These are phyloP conservation scores for Thymus mandschuricus DNA, from an alignment of 257 asterid genomes.

Conservation along the genomic window DNA sequence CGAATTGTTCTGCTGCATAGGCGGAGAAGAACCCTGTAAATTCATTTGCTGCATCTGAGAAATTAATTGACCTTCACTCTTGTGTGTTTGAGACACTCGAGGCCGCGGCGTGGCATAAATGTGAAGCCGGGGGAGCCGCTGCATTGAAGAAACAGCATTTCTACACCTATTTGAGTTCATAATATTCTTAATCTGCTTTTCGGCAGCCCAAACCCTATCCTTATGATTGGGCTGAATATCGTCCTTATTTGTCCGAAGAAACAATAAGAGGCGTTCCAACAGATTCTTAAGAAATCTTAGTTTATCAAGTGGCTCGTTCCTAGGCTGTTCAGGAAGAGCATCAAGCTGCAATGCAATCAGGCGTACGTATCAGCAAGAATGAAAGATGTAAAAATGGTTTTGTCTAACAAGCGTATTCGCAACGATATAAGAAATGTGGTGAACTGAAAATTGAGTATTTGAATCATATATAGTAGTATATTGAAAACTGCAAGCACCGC, in stretches of 20 bases:
- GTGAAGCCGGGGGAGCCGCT: constrained; percentile 67
- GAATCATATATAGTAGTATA: constrained; percentile 6
- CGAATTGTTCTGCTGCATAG: constrained; percentile 50
- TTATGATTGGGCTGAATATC: constrained; percentile 63
- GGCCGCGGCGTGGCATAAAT: constrained; percentile 73
- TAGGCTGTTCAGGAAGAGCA: constrained; percentile 74
- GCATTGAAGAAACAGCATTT: constrained; percentile 62
- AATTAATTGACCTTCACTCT: constrained; percentile 75
- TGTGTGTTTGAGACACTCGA: constrained; percentile 43
- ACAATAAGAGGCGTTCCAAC: constrained; percentile 70
- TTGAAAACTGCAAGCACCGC: constrained; percentile 9
- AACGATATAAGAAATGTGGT: not conserved
- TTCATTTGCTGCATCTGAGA: constrained; percentile 74
- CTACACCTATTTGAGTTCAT: constrained; percentile 78
- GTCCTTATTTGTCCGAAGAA: constrained; percentile 72
- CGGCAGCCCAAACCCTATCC: constrained; percentile 65
- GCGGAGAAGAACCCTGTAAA: constrained; percentile 53
- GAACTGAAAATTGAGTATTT: constrained; percentile 14
- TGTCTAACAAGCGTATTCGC: not conserved
- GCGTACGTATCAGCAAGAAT: constrained; percentile 12
- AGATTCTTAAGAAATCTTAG: constrained; percentile 70
- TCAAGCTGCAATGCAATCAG: constrained; percentile 65
- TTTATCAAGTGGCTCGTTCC: constrained; percentile 78
- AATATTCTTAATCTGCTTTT: constrained; percentile 74
- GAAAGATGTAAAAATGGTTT: not conserved